Base-by-base conservation (phyloP, 192 early-diverging fungal genomes). In the Coemansia sp. region DNA sequence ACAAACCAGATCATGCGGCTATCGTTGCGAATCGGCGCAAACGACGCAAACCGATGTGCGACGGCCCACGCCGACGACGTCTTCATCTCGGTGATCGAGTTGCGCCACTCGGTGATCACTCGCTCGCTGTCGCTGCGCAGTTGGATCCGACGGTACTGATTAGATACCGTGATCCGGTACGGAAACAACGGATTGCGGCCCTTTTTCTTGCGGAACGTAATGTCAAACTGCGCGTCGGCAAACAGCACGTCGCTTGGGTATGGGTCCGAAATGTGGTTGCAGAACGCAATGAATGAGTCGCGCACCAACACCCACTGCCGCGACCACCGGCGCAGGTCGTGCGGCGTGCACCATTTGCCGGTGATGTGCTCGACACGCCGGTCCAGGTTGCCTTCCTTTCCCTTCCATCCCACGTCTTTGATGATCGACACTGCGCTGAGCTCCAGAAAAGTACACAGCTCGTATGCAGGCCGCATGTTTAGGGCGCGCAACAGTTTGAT, bases 351-450 rank as follows among this genome's bases (percentile, higher is more conserved):
- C 65, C 83, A 81, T 23, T 76, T 66, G 7, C 73, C 81, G 4
- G 59, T 70, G 9, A 75, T 81, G 61, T 84, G 83, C 48, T 87
- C 85, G 23, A 86, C 75, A 24, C 85, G 86, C 22, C 85, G 84
- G 48, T 88, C 88, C 56, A 91, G 65, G 55, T 87, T 87, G 12
- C 87, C 88, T 62, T 92, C 91, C 56, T 92, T 92, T 45, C 91
- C 91, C 63, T 92, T 92, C 91, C 91, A 92, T 0, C 90, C 88
- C 76, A 90, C 88, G 51, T 90, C 88, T 61, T 85, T 89, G 37
- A 86, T 85, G 49, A 92, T 84, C 18, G 86, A 88, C 39, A 89
- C 83, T 13, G 87, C 84, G 62, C 86, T 87, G 47, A 92, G 73
- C 68, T 91, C 91, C 49, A 92, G 59, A 63, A 92, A 92, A 54